phyloP scores from a whole-genome alignment of 441 rosid species.

The Aquilaria agallochum region DNA sequence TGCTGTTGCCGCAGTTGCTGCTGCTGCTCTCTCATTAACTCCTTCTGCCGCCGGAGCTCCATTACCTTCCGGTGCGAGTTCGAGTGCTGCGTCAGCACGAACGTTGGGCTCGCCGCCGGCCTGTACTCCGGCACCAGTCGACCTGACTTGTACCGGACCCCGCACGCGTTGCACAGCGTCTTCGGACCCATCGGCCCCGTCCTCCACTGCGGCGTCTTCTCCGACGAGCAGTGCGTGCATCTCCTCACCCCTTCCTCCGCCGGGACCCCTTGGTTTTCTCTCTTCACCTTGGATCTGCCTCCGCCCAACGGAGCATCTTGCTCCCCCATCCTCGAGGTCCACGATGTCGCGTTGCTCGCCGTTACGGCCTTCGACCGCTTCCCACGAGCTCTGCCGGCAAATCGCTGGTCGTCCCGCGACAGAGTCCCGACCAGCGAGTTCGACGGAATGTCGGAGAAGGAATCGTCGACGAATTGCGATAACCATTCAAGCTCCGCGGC shows the following conservation, averaged over 20 bases:
- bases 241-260: slow-evolving; percentile 41
- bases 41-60: slow-evolving; percentile 61
- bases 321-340: slow-evolving; percentile 23
- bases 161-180: slow-evolving; percentile 60
- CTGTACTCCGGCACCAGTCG: slow-evolving; percentile 62
- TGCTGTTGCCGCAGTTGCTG: slow-evolving; percentile 24
- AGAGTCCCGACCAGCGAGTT: slow-evolving; percentile 31
- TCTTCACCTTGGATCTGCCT: slow-evolving; percentile 18
- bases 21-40: slow-evolving; percentile 31
- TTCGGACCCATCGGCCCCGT: slow-evolving; percentile 63
- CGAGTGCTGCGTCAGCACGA: slow-evolving; percentile 63
- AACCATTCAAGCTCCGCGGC: slow-evolving; percentile 62
- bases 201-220: slow-evolving; percentile 68
- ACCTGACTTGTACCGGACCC: slow-evolving; percentile 65
- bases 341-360: slow-evolving; percentile 18
- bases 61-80: slow-evolving; percentile 62
- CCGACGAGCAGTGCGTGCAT: slow-evolving; percentile 58
- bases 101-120: slow-evolving; percentile 69
- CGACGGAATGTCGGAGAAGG: slow-evolving; percentile 41
- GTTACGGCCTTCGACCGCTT: slow-evolving; percentile 40
- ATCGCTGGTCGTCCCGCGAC: slow-evolving; percentile 26
- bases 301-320: slow-evolving; percentile 15
- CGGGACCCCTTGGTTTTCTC: slow-evolving; percentile 17
- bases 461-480: slow-evolving; percentile 55
- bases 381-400: slow-evolving; percentile 41